phyloP scores from a whole-genome alignment of 768 basidiomycete genomes.

The Lanmaoa rubissima region DNA sequence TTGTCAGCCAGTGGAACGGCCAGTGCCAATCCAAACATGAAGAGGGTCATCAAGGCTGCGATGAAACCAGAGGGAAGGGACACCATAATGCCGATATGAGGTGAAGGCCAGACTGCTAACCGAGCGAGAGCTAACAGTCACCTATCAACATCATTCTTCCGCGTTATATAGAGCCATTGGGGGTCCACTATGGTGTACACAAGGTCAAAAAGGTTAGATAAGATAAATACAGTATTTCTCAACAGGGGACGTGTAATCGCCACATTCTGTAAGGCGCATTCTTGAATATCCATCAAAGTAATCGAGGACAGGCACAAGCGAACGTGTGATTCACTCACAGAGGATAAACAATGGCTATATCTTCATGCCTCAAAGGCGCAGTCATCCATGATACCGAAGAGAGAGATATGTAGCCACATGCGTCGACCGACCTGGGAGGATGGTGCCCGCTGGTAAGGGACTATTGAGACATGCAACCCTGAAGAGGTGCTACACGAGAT shows the following conservation, averaged over 20 bases:
- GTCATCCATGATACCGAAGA: not conserved
- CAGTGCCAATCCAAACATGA: not conserved
- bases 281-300: not conserved
- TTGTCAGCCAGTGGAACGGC: constrained; percentile 12
- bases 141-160: not conserved
- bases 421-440: not conserved
- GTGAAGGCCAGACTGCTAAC: not conserved
- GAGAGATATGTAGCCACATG: not conserved
- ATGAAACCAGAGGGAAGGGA: not conserved
- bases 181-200: not conserved
- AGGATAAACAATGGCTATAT: not conserved
- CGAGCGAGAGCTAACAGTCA: not conserved
- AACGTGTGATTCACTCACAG: not conserved
- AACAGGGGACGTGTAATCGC: not conserved
- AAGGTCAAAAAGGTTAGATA: not conserved
- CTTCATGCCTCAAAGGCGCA: not conserved
- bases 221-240: not conserved
- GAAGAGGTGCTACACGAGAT: not conserved
- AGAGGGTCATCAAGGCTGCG: not conserved
- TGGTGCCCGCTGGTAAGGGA: not conserved
- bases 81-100: constrained; percentile 1
- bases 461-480: too few species aligned
- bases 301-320: too few species aligned
- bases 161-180: not conserved
- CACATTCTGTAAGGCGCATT: not conserved